Conservation (phyloP, 192 early-diverging fungal genomes). For the Coemansia sp. region DNA sequence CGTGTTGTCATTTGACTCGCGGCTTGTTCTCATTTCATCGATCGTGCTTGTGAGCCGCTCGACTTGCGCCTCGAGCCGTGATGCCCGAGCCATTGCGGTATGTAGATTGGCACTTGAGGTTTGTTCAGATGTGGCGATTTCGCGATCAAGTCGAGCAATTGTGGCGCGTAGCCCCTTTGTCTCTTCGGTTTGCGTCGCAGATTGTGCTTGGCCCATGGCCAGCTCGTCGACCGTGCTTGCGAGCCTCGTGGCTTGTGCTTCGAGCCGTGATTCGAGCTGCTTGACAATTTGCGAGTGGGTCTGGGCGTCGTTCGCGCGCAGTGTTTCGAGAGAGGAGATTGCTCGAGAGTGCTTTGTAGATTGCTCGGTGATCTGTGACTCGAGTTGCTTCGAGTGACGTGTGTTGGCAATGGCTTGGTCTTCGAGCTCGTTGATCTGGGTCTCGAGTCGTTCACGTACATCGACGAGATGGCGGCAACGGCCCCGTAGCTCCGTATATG, state of each 20-base stretch:
- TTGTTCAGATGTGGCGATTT: constrained; percentile 28
- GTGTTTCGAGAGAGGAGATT: constrained; percentile 13
- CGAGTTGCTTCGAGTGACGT: constrained; percentile 14
- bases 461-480: constrained; percentile 31
- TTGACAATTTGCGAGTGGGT: neutral
- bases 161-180: constrained; percentile 22
- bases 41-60: too few relatives aligned
- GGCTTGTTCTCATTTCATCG: too few relatives aligned
- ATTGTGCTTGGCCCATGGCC: constrained; percentile 18
- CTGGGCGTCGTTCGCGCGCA: constrained; percentile 18
- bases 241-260: too few relatives aligned
- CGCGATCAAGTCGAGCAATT: neutral
- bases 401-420: neutral
- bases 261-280: too few relatives aligned
- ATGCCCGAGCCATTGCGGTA: too few relatives aligned
- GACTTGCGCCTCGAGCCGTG: constrained; percentile 14
- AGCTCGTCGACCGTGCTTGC: too few relatives aligned
- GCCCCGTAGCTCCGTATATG: constrained; percentile 45
- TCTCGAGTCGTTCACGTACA: constrained; percentile 14
- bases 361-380: constrained; percentile 11
- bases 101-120: constrained; percentile 22
- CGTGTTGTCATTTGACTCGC: too few relatives aligned
- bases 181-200: constrained; percentile 39
- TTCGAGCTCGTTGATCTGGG: constrained; percentile 16
- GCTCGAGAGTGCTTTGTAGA: constrained; percentile 23